Evolutionary conservation across 148 eudicot genomes (phyloP), one percentile per base, ranked within the genome.

Genomic region (Diospyros kaki): DNA sequence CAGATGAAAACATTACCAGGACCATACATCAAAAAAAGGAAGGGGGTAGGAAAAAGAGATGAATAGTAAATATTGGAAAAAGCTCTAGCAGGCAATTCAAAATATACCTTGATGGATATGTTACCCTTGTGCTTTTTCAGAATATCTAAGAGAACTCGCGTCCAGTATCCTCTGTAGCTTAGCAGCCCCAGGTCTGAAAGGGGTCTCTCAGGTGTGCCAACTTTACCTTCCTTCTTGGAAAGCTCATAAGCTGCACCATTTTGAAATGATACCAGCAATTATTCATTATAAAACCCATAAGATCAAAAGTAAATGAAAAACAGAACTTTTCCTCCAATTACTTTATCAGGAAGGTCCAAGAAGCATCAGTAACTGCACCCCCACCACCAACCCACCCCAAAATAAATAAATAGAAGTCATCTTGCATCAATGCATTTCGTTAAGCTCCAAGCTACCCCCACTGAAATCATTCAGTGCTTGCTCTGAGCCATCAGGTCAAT

Each of bases 131-230:
- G 98, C 83, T 92, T 92, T 84, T 94, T 92, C 83, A 94, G 73
- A 64, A 94, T 94, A 64, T 94, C 97, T 73, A 94, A 78, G 58
- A 94, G 97, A 78, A 94, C 97, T 39, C 96, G 88, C 8, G 98
- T 94, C 98, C 98, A 94, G 80, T 94, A 92, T 48, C 98, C 98
- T 77, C 98, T 83, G 69, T 92, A 94, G 85, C 98, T 94, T 85
- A 92, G 71, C 46, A 94, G 86, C 74, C 98, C 98, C 69, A 94
- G 85, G 84, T 94, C 98, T 42, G 98, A 94, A 67, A 94, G 96
- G 38, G 98, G 98, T 73, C 98, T 86, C 84, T 94, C 97, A 45
- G 97, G 98, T 64, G 98, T 94, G 56, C 98, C 98, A 75, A 94
- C 98, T 84, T 94, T 94, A 64, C 88, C 83, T 84, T 94, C 98